Percentiles rank a stretch among this genome's conserved stretches.
Conservation (phyloP, 225 moss, liverwort and hornwort genomes). For the Climacium dendroides region DNA sequence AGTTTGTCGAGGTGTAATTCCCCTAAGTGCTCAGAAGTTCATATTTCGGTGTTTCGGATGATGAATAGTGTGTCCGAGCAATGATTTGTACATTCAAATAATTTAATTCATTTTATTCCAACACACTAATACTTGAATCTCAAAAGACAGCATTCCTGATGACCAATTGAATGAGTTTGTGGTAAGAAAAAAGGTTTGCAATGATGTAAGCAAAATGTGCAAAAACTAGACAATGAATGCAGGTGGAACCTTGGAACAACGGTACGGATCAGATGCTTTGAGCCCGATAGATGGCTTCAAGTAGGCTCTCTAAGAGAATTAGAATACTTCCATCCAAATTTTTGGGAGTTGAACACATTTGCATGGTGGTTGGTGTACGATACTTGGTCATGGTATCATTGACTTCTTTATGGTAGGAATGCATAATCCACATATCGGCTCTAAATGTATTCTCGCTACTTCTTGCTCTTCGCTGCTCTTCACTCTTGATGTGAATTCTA, state of each 20-base stretch:
- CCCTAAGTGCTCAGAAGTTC: neutral
- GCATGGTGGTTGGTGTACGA: neutral
- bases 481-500: neutral
- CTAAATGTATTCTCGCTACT: neutral
- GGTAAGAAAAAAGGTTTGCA: neutral
- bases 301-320: no score
- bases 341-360: neutral
- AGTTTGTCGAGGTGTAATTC: neutral
- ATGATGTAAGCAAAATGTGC: neutral
- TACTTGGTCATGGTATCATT: neutral
- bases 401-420: no score
- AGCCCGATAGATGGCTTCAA: neutral
- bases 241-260: neutral
- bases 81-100: neutral
- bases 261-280: accelerated
- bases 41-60: neutral
- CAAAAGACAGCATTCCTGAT: neutral
- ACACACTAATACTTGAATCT: neutral
- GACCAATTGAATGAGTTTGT: neutral
- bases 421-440: neutral
- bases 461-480: no score
- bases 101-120: no score
- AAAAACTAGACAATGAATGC: neutral
- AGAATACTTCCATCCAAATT: no score
- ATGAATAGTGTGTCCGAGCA: neutral